These are phyloP conservation scores for Zygosaccharomyces rouxii DNA, from an alignment of 805 yeast genomes.

Conservation along the genomic window DNA sequence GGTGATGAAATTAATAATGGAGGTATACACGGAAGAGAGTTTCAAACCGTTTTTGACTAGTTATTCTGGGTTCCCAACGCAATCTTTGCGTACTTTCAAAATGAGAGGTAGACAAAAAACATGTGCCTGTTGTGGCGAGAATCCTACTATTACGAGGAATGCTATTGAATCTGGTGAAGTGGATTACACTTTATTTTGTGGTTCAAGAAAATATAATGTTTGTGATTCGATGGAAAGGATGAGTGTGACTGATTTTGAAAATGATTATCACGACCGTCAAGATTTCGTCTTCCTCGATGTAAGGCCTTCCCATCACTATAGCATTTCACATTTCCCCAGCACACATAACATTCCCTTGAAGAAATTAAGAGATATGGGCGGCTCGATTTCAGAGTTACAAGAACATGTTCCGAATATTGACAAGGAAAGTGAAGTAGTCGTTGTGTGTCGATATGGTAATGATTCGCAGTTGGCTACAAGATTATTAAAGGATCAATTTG, in stretches of 20 bases:
- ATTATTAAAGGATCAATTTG: slow-evolving; percentile 47
- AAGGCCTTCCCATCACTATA: slow-evolving; percentile 72
- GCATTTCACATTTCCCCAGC: slow-evolving; percentile 55
- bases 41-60: slow-evolving; percentile 67
- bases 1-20: slow-evolving; percentile 67
- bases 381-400: slow-evolving; percentile 27
- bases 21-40: slow-evolving; percentile 44
- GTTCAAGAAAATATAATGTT: slow-evolving; percentile 46
- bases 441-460: slow-evolving; percentile 84
- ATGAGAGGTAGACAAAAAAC: slow-evolving; percentile 63
- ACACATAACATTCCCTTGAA: slow-evolving; percentile 64
- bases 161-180: slow-evolving; percentile 44
- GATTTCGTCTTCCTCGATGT: slow-evolving; percentile 60
- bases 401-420: slow-evolving; percentile 25
- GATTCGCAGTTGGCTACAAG: slow-evolving; percentile 80
- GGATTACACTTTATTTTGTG: slow-evolving; percentile 76
- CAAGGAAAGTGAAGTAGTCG: slow-evolving; percentile 40
- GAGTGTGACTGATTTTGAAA: slow-evolving; percentile 34
- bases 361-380: slow-evolving; percentile 35
- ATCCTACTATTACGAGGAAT: slow-evolving; percentile 46
- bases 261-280: slow-evolving; percentile 28
- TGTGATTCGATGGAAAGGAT: slow-evolving; percentile 46
- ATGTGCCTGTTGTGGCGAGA: slow-evolving; percentile 63
- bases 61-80: slow-evolving; percentile 64
- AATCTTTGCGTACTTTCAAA: slow-evolving; percentile 65